A percentile compares a stretch with the other conserved stretches of the same genome.
These are phyloP conservation scores for Corymbia maculata DNA, from an alignment of 345 rosid species.

Conservation along the genomic window DNA sequence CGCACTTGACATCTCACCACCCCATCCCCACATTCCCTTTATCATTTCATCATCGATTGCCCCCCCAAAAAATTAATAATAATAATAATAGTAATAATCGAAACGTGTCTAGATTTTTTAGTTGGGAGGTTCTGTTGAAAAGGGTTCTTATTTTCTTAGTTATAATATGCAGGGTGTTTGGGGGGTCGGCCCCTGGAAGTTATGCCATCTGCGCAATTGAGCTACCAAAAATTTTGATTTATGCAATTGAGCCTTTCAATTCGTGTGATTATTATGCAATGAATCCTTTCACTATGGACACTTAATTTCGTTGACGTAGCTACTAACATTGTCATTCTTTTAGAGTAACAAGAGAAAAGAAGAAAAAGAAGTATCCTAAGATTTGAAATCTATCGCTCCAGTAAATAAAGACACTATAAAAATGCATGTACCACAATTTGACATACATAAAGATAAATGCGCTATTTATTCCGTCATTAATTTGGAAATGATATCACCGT, in stretches of 20 bases:
- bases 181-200: neutral
- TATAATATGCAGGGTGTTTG: neutral
- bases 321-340: neutral
- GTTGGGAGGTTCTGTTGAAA: neutral
- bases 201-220: neutral
- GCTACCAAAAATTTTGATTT: neutral
- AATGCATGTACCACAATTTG: neutral
- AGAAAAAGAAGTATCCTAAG: neutral
- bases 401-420: neutral
- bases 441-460: neutral
- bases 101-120: neutral
- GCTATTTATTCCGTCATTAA: neutral
- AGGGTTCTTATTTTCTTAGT: neutral
- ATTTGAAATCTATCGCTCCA: too few relatives aligned
- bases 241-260: neutral
- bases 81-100: neutral
- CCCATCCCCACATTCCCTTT: neutral
- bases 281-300: neutral
- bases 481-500: neutral
- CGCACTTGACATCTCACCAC: slow-evolving; percentile 37
- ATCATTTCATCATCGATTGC: neutral
- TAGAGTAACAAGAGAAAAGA: neutral
- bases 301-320: neutral
- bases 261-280: neutral
- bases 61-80: neutral